A percentile compares a stretch with the other conserved stretches of the same genome.
These are phyloP conservation scores for Pseudozyma flocculosa DNA, from an alignment of 1,284 basidiomycete species.

Conservation along the genomic window DNA sequence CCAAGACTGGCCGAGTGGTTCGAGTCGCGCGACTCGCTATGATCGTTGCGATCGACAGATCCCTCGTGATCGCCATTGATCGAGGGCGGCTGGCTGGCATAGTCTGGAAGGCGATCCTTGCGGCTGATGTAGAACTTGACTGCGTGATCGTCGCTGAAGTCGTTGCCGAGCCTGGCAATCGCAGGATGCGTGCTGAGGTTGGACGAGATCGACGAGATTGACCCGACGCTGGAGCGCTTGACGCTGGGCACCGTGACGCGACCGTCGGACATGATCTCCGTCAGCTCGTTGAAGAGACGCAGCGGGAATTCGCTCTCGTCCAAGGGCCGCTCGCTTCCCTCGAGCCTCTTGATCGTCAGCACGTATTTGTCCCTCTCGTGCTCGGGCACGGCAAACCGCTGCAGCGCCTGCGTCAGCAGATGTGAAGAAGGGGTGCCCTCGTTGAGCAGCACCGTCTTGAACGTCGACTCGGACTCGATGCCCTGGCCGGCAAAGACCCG, in stretches of 20 bases:
- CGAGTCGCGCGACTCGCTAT: slow-evolving; percentile 25
- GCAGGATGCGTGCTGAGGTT: slow-evolving; percentile 90
- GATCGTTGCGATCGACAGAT: slow-evolving; percentile 16
- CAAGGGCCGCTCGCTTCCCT: slow-evolving; percentile 74
- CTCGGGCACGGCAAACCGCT: slow-evolving; percentile 71
- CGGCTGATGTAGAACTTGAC: slow-evolving; percentile 91
- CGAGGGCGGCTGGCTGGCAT: neutral
- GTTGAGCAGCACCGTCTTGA: slow-evolving; percentile 94
- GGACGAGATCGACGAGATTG: slow-evolving; percentile 85
- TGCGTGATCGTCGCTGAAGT: slow-evolving; percentile 92
- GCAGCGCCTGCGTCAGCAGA: slow-evolving; percentile 84
- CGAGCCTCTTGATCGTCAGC: slow-evolving; percentile 87
- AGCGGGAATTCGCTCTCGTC: slow-evolving; percentile 75
- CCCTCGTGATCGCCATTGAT: slow-evolving; percentile 7
- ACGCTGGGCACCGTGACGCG: slow-evolving; percentile 68
- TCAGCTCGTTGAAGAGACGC: slow-evolving; percentile 78
- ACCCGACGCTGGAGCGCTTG: slow-evolving; percentile 86
- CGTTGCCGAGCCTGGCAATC: slow-evolving; percentile 84
- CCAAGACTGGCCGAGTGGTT: slow-evolving; percentile 26
- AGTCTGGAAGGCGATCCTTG: slow-evolving; percentile 16
- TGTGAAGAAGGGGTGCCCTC: slow-evolving; percentile 78
- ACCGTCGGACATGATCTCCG: slow-evolving; percentile 61
- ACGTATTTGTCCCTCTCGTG: slow-evolving; percentile 70
- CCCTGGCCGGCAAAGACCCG: slow-evolving; percentile 86
- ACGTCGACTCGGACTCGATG: slow-evolving; percentile 84